Base-by-base conservation (phyloP, 2,329 filamentous ascomycete genomes). In the Lachnellula arida region DNA sequence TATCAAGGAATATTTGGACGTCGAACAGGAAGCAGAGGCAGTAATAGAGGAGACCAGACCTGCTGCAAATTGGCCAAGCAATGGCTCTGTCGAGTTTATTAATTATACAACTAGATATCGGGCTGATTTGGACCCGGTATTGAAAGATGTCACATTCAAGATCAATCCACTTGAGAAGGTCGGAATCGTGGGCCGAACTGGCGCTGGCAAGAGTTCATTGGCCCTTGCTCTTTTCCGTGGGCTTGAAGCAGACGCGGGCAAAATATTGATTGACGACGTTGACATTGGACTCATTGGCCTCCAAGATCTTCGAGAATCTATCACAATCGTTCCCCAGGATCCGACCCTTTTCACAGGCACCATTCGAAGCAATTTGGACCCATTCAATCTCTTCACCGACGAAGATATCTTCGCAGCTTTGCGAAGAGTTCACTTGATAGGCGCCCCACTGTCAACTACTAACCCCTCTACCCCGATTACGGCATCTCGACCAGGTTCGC, bases 241-340 rank as follows among this genome's bases (percentile, higher is more conserved):
- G 1, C 78, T 99, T 2, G 94, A 99, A 73, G 91, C 94, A 0
- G 91, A 96, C 66, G 81, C 84, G 62, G 94, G 94, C 65, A 89
- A 88, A 70, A 96, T 99, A 59, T 69, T 95, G 19, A 90, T 99
- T 53, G 94, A 99, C 64, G 88, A 86, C 60, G 76, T 99, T n/a
- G 90, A 97, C 67, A 91, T 97, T 68, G 86, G 90, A 50, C 77
- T 80, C 60, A 97, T 99, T 61, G 94, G 94, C 6, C 81, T 99
- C n/a, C 88, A 90, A 61, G 93, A 97, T 73, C 78, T 99, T 65
- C 88, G 94, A 54, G 88, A 96, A 74, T 87, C 89, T 47, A 95
- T 99, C 66, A 97, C 95, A 0, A 97, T 99, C 73, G 94, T 99
- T 55, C 94, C 94, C 28, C 94, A 99, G 75, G 94, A 99, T 69